Percentiles rank a stretch among this genome's conserved stretches.
Evolutionary conservation across 768 basidiomycete species (phyloP).

Genomic region (Roridomyces roridus): DNA sequence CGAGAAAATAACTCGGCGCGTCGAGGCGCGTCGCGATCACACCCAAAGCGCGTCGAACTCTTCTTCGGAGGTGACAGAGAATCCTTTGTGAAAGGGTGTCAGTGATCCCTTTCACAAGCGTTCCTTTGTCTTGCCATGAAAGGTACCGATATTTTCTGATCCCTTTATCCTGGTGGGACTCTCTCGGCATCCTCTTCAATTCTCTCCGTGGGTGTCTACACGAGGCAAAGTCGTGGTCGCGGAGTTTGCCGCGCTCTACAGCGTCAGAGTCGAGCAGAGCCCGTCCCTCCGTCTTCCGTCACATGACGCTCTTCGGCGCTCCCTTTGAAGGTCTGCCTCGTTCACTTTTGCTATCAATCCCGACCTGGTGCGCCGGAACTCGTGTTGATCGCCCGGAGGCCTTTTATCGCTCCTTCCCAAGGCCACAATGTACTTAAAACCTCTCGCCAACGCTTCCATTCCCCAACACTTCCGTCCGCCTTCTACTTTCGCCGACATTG

Average conservation of each 20-base stretch:
- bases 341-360: conserved; percentile 26
- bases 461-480: background rate
- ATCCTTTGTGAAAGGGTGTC: background rate
- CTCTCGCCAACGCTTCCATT: conserved; percentile 22
- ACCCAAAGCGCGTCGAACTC: background rate
- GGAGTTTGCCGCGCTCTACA: conserved; percentile 29
- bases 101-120: background rate
- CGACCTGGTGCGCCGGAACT: conserved; percentile 26
- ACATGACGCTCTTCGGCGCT: conserved; percentile 28
- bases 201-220: background rate
- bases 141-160: conserved; percentile 1
- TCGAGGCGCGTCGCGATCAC: background rate
- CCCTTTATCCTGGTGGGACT: background rate
- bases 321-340: conserved; percentile 31
- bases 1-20: no score
- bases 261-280: background rate
- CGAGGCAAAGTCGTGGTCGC: conserved; percentile 33
- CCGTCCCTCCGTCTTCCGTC: conserved; percentile 33
- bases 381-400: conserved; percentile 30
- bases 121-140: background rate
- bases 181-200: background rate
- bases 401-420: conserved; percentile 18
- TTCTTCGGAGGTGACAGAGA: conserved; percentile 7
- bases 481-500: background rate
- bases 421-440: conserved; percentile 28